Evolutionary conservation across 2,329 filamentous ascomycete genomes (phyloP).

Genomic region (Hymenoscyphus fraxineus): DNA sequence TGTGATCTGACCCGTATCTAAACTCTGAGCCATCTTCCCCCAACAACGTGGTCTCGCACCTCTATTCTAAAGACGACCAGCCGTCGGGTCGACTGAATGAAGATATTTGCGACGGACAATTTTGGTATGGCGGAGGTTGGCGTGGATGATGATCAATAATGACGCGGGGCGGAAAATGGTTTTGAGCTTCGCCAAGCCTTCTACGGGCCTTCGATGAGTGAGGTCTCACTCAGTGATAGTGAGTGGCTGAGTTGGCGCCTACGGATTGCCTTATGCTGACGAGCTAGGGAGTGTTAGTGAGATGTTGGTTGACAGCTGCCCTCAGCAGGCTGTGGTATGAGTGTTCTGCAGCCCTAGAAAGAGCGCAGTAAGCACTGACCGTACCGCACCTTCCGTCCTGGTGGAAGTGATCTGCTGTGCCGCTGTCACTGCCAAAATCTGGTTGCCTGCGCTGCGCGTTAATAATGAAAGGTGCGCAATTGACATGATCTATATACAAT

Average conservation of each 20-base stretch:
- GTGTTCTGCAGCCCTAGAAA: too few relatives aligned
- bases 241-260: not conserved
- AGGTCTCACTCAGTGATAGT: not conserved
- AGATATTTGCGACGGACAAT: not conserved
- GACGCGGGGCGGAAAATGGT: too few relatives aligned
- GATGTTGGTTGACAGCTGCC: not conserved
- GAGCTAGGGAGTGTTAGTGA: too few relatives aligned
- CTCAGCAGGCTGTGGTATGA: too few relatives aligned
- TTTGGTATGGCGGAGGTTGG: not conserved
- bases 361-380: too few relatives aligned
- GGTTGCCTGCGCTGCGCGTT: too few relatives aligned
- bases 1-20: slow-evolving; percentile 45
- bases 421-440: too few relatives aligned
- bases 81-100: not conserved
- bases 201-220: not conserved
- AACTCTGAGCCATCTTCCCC: slow-evolving; percentile 25
- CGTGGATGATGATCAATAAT: not conserved
- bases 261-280: too few relatives aligned
- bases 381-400: too few relatives aligned
- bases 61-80: not conserved
- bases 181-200: not conserved
- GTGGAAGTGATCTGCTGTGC: too few relatives aligned
- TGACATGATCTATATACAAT: too few relatives aligned
- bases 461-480: too few relatives aligned
- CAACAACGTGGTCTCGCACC: not conserved